These are phyloP conservation scores for Phylloporus sp. DNA, from an alignment of 768 basidiomycete species.

Conservation along the genomic window DNA sequence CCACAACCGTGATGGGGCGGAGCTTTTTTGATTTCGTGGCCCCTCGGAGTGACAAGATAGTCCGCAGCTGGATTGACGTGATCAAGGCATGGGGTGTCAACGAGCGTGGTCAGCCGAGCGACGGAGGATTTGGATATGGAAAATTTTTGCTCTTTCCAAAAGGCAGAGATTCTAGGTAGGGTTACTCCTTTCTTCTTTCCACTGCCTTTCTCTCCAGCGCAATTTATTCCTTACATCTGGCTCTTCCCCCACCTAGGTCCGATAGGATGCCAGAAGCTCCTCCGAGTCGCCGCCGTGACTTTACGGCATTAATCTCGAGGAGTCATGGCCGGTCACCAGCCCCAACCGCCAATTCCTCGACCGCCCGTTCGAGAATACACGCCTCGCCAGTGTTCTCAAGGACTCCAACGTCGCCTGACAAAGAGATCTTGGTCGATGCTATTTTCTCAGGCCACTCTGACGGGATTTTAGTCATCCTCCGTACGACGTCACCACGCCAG, in stretches of 20 bases:
- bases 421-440: conserved; percentile 61
- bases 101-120: conserved; percentile 75
- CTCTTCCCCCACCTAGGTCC: conserved; percentile 16
- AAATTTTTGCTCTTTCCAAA: conserved; percentile 53
- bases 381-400: background rate
- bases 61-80: conserved; percentile 69
- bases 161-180: conserved; percentile 57
- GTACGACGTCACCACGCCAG: conserved; percentile 36
- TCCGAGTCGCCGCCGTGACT: conserved; percentile 29
- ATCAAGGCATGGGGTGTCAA: conserved; percentile 84
- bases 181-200: background rate
- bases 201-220: background rate
- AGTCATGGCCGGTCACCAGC: conserved; percentile 10
- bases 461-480: conserved; percentile 74
- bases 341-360: background rate
- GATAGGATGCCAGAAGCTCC: conserved; percentile 26
- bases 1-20: conserved; percentile 54
- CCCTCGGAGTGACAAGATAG: conserved; percentile 56
- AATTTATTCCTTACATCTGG: background rate
- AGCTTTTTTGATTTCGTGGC: conserved; percentile 75
- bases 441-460: conserved; percentile 86
- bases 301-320: conserved; percentile 16
- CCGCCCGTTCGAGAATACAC: conserved; percentile 10
- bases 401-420: conserved; percentile 1
- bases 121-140: conserved; percentile 82